phyloP scores from a whole-genome alignment of 345 rosid genomes.

The Anastatica hierochuntica region DNA sequence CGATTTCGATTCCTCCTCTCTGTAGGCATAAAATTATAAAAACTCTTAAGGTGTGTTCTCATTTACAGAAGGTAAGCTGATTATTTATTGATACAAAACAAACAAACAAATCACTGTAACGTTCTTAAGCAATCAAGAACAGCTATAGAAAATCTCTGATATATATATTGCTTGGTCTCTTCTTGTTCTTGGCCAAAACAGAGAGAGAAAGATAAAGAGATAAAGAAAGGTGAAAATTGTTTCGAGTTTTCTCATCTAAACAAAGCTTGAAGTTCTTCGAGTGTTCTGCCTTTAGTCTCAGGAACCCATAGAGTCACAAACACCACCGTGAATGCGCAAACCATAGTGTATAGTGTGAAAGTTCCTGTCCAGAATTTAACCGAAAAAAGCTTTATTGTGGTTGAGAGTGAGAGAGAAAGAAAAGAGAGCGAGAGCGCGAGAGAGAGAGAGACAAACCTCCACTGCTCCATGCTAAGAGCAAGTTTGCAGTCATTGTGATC shows the following conservation, averaged over 20 bases:
- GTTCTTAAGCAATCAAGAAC: too few relatives aligned
- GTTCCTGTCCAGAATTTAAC: conserved; percentile 49
- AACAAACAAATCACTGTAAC: conserved; percentile 28
- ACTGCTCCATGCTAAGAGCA: conserved; percentile 72
- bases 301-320: conserved; percentile 74
- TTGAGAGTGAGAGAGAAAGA: background rate
- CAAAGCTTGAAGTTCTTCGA: conserved; percentile 85
- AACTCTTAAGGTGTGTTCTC: too few relatives aligned
- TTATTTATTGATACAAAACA: conserved; percentile 23
- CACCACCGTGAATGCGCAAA: conserved; percentile 51
- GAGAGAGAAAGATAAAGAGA: too few relatives aligned
- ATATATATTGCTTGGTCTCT: too few relatives aligned
- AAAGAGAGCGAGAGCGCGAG: conserved; percentile 9
- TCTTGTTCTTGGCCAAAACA: too few relatives aligned
- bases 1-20: too few relatives aligned
- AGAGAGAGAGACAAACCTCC: conserved; percentile 53
- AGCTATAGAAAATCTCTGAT: too few relatives aligned
- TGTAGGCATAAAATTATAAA: too few relatives aligned
- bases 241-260: conserved; percentile 91
- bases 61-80: conserved; percentile 1
- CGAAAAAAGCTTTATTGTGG: too few relatives aligned
- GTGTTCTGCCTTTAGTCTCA: conserved; percentile 81
- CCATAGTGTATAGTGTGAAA: conserved; percentile 54
- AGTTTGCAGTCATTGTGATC: conserved; percentile 81
- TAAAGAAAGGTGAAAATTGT: too few relatives aligned